A percentile compares a stretch with the other conserved stretches of the same genome.
phyloP scores from a whole-genome alignment of 2,329 filamentous ascomycete genomes.

The Trichoderma atroviride region DNA sequence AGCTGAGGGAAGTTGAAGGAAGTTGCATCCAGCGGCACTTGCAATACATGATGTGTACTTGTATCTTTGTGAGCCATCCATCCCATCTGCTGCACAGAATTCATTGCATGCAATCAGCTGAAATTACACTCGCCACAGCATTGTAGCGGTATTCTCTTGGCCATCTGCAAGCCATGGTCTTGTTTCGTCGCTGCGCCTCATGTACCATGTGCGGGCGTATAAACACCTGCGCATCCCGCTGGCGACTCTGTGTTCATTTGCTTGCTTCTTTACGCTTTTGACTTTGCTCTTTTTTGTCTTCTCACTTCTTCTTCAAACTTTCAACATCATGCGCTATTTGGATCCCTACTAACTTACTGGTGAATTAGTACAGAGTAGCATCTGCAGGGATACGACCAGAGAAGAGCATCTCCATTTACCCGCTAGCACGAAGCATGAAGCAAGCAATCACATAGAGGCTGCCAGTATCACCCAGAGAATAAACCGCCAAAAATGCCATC shows the following conservation, averaged over 20 bases:
- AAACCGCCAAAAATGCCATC: not conserved
- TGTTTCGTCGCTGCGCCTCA: not conserved
- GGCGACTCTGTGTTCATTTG: not conserved
- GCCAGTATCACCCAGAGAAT: not conserved
- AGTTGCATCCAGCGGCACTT: not conserved
- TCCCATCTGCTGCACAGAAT: not conserved
- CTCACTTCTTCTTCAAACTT: not conserved
- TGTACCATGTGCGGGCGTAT: not conserved
- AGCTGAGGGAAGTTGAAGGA: not conserved
- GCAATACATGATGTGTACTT: not conserved
- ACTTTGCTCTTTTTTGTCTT: not conserved
- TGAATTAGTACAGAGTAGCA: not conserved
- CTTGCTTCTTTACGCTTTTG: not conserved
- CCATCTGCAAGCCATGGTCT: not conserved
- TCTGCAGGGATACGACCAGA: not conserved
- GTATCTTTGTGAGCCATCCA: not conserved
- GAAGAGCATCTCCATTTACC: not conserved
- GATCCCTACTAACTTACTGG: not conserved
- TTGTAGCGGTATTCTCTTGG: too few species aligned
- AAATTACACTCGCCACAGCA: not conserved
- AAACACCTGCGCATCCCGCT: not conserved
- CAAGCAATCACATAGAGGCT: not conserved
- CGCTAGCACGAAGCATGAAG: not conserved
- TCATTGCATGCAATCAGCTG: not conserved
- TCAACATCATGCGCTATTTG: not conserved